A percentile compares a stretch with the other conserved stretches of the same genome.
These are phyloP conservation scores for Lithocarpus polystachyus DNA, from an alignment of 306 rosid species.

Conservation along the genomic window DNA sequence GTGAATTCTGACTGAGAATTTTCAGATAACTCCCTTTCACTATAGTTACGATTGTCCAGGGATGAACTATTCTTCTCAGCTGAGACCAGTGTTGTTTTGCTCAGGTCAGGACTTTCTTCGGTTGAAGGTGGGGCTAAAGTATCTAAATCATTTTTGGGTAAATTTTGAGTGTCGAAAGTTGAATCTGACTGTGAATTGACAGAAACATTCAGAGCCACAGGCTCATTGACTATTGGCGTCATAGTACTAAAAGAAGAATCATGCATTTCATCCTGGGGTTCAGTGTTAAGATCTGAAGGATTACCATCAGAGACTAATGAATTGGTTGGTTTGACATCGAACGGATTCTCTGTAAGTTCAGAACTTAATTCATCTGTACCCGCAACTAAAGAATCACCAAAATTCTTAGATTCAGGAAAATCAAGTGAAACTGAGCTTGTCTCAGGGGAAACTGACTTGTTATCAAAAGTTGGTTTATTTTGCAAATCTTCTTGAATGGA, in stretches of 20 bases:
- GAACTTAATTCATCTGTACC: constrained; percentile 45
- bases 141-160: constrained; percentile 31
- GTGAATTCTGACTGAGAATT: constrained; percentile 28
- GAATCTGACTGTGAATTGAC: constrained; percentile 37
- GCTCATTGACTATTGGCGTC: constrained; percentile 29
- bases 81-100: constrained; percentile 36
- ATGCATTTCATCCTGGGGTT: constrained; percentile 44
- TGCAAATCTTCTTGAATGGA: constrained; percentile 43
- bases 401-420: constrained; percentile 47
- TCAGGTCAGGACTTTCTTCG: constrained; percentile 37
- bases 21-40: constrained; percentile 33
- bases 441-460: constrained; percentile 36
- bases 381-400: constrained; percentile 40
- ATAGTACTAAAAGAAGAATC: constrained; percentile 23
- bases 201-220: constrained; percentile 25
- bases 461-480: constrained; percentile 36
- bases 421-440: constrained; percentile 21
- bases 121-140: constrained; percentile 33
- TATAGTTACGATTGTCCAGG: constrained; percentile 32
- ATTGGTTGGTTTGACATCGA: constrained; percentile 39
- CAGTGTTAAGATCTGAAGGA: constrained; percentile 31
- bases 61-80: constrained; percentile 44
- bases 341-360: constrained; percentile 41
- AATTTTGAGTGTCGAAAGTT: constrained; percentile 36
- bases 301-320: constrained; percentile 32